Percentiles rank a stretch among this genome's conserved stretches.
Conservation (phyloP, 2,329 filamentous ascomycete genomes). For the Penicillium sp. region DNA sequence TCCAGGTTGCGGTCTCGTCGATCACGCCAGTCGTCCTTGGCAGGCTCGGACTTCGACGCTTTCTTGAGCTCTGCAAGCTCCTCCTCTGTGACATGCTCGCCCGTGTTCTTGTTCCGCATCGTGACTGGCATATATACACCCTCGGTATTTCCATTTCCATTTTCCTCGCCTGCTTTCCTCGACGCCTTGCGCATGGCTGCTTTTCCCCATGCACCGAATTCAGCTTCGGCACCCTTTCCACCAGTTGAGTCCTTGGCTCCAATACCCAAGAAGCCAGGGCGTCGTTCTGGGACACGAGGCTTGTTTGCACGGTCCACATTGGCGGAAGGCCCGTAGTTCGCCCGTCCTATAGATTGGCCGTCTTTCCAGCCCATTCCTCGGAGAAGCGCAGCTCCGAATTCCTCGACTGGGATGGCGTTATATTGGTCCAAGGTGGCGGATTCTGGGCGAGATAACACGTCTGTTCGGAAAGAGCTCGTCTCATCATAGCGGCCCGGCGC, state of each 20-base stretch:
- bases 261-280: conserved; percentile 80
- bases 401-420: conserved; percentile 83
- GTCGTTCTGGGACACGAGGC: conserved; percentile 63
- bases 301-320: conserved; percentile 53
- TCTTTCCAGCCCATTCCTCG: conserved; percentile 95
- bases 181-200: conserved; percentile 55
- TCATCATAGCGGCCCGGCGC: conserved; percentile 34
- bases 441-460: conserved; percentile 70
- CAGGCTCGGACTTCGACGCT: conserved; percentile 46
- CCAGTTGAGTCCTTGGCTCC: conserved; percentile 76
- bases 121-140: conserved; percentile 62
- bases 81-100: conserved; percentile 62
- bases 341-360: conserved; percentile 57
- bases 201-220: conserved; percentile 78
- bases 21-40: conserved; percentile 47
- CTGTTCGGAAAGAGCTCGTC: conserved; percentile 64
- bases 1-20: conserved; percentile 46
- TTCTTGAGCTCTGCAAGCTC: conserved; percentile 56
- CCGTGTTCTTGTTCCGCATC: conserved; percentile 61
- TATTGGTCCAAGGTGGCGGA: conserved; percentile 79
- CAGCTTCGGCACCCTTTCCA: conserved; percentile 57
- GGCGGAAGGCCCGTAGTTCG: conserved; percentile 48
- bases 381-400: conserved; percentile 87
- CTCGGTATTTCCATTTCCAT: conserved; percentile 38
- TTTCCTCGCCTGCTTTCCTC: conserved; percentile 54